Evolutionary conservation across 2,329 filamentous ascomycete genomes (phyloP), one percentile per base, ranked within the genome.

Genomic region (Aspergillus nomiae): DNA sequence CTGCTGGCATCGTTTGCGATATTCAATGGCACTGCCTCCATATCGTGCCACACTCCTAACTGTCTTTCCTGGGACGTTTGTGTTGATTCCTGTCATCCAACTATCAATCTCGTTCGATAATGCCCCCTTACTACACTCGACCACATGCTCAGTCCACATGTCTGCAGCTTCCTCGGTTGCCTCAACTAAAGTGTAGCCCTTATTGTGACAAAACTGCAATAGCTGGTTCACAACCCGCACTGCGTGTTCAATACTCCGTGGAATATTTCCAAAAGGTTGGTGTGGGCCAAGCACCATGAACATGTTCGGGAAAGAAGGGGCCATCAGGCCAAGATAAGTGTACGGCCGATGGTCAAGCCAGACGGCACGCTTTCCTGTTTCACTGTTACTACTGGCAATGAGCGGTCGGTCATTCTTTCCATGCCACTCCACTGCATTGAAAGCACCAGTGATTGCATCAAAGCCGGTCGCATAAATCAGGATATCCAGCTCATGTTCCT

Each of bases 51-150:
- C 51, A 16, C 51, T 54, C 32, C 32, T 21, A 2, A 54, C 51
- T 24, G 19, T 36, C 32, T 54, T 54, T 5, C 51, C 51, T 1
- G 30, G 30, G 12, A 54, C 51, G 62, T 85, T 85, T 65, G 77
- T 83, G 65, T 86, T 86, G 1, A 86, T 81, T 0, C 84, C 84
- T 2, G 83, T 86, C 83, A 85, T 85, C 84, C 84, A 86, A 1
- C 78, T 81, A 63, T 86, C 83, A 0, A 84, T 80, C 64, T 84
- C 78, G 62, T 81, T 82, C 0, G 77, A 75, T 30, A 86, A 66
- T 11, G 81, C 62, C 0, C 83, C 83, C 41, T 80, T 70, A 0
- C 79, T 77, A 58, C 81, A 83, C 4, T 82, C 75, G 28, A 79
- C 71, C 2, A 86, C 84, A 73, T 85, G 83, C 45, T 82, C 70